These are phyloP conservation scores for Didymella exigua DNA, from an alignment of 2,329 filamentous ascomycete genomes.

Conservation along the genomic window DNA sequence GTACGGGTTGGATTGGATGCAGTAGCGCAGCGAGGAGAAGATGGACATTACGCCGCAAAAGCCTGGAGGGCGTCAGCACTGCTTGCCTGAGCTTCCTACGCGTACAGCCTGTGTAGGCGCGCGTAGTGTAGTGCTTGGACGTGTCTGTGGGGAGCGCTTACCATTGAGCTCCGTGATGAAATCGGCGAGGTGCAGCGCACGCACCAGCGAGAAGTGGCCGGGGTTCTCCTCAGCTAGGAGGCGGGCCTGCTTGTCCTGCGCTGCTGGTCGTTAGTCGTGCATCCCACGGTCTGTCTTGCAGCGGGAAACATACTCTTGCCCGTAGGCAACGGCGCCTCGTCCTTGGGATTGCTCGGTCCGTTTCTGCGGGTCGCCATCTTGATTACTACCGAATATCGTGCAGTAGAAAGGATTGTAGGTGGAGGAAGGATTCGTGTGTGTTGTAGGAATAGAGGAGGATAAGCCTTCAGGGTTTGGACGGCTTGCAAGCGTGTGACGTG, in stretches of 20 bases:
- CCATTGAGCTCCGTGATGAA: conserved; percentile 84
- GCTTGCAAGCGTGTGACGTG: conserved; percentile 10
- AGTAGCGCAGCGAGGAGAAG: conserved; percentile 93
- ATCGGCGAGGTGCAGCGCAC: conserved; percentile 76
- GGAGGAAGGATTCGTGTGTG: neutral
- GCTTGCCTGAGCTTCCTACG: too few species aligned
- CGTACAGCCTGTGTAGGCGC: neutral
- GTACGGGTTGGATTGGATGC: conserved; percentile 69
- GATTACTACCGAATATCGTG: neutral
- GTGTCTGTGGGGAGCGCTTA: conserved; percentile 24
- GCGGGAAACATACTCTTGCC: conserved; percentile 11
- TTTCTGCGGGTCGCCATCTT: conserved; percentile 17
- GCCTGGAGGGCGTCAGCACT: conserved; percentile 53
- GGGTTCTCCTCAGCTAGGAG: conserved; percentile 68
- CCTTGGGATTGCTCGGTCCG: conserved; percentile 37
- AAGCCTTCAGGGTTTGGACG: conserved; percentile 9
- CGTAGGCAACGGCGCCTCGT: conserved; percentile 12
- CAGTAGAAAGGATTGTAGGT: neutral
- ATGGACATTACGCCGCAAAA: conserved; percentile 94
- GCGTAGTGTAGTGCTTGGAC: neutral
- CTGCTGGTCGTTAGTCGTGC: conserved; percentile 48
- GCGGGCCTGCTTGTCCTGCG: conserved; percentile 75
- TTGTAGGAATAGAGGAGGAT: neutral
- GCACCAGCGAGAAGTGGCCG: conserved; percentile 70
- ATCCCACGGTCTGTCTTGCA: neutral